Evolutionary conservation across 2,329 filamentous ascomycete genomes (phyloP), one percentile per base, ranked within the genome.

Genomic region (Fusarium mangiferae): DNA sequence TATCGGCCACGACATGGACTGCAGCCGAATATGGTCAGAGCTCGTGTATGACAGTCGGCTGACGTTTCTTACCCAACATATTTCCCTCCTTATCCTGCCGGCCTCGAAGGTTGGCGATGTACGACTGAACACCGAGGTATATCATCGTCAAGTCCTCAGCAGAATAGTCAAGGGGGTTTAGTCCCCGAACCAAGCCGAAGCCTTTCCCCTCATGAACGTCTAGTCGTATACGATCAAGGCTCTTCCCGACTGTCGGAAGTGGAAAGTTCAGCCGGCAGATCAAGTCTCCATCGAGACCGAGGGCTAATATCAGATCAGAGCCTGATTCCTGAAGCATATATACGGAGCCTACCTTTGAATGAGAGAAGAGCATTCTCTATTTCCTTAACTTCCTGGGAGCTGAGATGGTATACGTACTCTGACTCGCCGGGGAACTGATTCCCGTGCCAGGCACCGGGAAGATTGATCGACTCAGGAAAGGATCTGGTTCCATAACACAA

Each of bases 51-150:
- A n/a, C n/a, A n/a, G n/a, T n/a, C n/a, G n/a, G n/a, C n/a, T n/a
- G n/a, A n/a, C n/a, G n/a, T n/a, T n/a, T n/a, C n/a, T n/a, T n/a
- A 91, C 90, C 87, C 35, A 92, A 80, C 87, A 91, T 91, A 76
- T 91, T 91, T 26, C 90, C 89, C 60, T 84, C 85, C 75, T 87
- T 85, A 78, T 92, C 90, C 78, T 92, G 90, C 46, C 87, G 85
- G n/a, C 88, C 90, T 51, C 88, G 87, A 55, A 86, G 84, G 62
- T 89, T 87, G 48, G 90, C 91, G 70, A 94, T 86, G 77, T 93
- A 89, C 6, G 87, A 86, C 65, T 92, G 88, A 15, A 93, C 83
- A 26, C 91, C 92, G 22, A 92, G 85, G 78, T 90, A 91, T 54
- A 92, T 85, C 49, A 91, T 85, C 14, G 90, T 87, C 70, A 91